phyloP scores from a whole-genome alignment of 257 asterid species.

The Datura wrightii region DNA sequence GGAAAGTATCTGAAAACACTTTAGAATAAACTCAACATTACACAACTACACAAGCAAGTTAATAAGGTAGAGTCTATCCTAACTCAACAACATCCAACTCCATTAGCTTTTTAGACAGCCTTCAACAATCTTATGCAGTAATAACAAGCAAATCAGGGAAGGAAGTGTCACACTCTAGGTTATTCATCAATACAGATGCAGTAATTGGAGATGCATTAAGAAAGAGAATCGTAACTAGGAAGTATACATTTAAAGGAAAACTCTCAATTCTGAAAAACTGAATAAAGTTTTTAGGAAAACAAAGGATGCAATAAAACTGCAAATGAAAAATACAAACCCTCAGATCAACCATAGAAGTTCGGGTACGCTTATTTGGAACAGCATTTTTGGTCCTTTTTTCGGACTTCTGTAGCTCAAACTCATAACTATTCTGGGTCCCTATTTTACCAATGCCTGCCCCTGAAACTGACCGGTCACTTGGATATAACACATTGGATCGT shows the following conservation, averaged over 20 bases:
- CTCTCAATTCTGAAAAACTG: not conserved
- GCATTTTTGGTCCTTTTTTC: slow-evolving; percentile 70
- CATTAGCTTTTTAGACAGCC: slow-evolving; percentile 17
- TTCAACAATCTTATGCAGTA: not conserved
- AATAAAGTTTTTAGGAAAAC: not conserved
- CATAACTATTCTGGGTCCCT: slow-evolving; percentile 74
- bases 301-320: slow-evolving; percentile 11
- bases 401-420: slow-evolving; percentile 70
- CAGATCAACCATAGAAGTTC: slow-evolving; percentile 82
- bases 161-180: slow-evolving; percentile 6
- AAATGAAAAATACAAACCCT: slow-evolving; percentile 56
- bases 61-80: slow-evolving; percentile 11
- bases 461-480: slow-evolving; percentile 70
- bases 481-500: slow-evolving; percentile 58
- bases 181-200: not conserved
- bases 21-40: not conserved
- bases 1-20: not conserved
- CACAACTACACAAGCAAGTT: slow-evolving; percentile 5
- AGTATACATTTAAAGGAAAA: not conserved
- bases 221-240: slow-evolving; percentile 20
- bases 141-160: slow-evolving; percentile 8
- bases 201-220: slow-evolving; percentile 24
- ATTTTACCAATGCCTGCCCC: slow-evolving; percentile 60
- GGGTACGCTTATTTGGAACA: slow-evolving; percentile 86
- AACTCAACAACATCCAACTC: slow-evolving; percentile 22